Conservation (phyloP, 176 grass and related monocot species). For the Avena atlantica region DNA sequence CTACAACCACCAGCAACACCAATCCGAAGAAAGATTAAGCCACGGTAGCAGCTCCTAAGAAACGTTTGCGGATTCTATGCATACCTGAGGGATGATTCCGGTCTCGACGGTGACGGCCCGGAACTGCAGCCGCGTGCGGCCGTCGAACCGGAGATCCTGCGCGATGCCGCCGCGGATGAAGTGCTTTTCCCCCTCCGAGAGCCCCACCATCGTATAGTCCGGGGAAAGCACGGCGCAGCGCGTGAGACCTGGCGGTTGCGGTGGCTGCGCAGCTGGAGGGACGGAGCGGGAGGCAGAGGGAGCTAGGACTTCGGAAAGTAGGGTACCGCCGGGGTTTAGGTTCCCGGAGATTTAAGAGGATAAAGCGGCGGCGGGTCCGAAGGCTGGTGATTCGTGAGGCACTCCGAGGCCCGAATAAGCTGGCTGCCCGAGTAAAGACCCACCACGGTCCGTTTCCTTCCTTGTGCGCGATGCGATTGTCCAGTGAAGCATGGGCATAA, state of each 20-base stretch:
- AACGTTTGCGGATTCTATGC: neutral
- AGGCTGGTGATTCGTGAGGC: too few species aligned
- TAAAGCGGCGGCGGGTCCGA: too few species aligned
- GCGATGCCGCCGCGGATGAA: slow-evolving; percentile 72
- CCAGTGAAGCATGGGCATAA: too few species aligned
- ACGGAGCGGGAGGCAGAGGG: neutral
- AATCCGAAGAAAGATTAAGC: slow-evolving; percentile 25
- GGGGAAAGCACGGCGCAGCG: neutral
- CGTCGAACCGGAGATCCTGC: slow-evolving; percentile 74
- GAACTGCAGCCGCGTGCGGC: slow-evolving; percentile 74
- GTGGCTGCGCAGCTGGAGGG: neutral
- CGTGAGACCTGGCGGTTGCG: neutral
- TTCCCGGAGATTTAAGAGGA: neutral
- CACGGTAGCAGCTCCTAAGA: neutral
- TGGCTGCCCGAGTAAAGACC: too few species aligned
- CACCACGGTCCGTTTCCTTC: too few species aligned
- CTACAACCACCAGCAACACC: slow-evolving; percentile 37
- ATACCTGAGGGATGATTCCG: slow-evolving; percentile 85
- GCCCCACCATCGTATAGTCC: slow-evolving; percentile 62
- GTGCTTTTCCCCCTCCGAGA: slow-evolving; percentile 79
- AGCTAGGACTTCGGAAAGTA: neutral
- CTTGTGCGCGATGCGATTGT: too few species aligned
- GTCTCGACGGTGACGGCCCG: slow-evolving; percentile 70
- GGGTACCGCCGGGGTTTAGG: slow-evolving; percentile 6
- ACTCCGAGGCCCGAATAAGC: too few species aligned